A percentile compares a stretch with the other conserved stretches of the same genome.
phyloP scores from a whole-genome alignment of 2,329 filamentous ascomycete genomes.

The Neonectria magnoliae region DNA sequence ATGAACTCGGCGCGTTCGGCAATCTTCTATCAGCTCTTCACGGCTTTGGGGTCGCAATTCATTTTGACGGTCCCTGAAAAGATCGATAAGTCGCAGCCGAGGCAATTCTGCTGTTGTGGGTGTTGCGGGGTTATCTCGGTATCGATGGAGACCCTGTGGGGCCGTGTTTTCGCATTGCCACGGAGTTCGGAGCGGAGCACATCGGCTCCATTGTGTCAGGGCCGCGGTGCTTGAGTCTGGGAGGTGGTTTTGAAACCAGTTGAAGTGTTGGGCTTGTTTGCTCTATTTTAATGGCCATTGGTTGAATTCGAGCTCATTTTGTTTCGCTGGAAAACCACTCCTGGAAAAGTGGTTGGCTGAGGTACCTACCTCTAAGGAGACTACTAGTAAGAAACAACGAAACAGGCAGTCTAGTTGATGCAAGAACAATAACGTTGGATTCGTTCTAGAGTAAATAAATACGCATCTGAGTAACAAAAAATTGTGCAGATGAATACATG shows the following conservation, averaged over 20 bases:
- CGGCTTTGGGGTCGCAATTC: not conserved
- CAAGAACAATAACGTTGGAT: not conserved
- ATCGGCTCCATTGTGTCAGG: not conserved
- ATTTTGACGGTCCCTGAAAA: not conserved
- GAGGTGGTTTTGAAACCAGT: not conserved
- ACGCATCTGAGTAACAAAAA: too few species aligned
- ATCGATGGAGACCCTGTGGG: constrained; percentile 7
- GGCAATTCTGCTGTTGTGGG: not conserved
- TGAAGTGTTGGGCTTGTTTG: not conserved
- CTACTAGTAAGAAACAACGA: too few species aligned
- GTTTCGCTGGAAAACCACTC: too few species aligned
- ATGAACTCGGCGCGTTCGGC: not conserved
- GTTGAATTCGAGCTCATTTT: not conserved
- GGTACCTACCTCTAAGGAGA: too few species aligned
- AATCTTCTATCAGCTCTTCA: not conserved
- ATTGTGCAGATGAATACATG: too few species aligned
- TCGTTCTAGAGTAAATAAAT: too few species aligned
- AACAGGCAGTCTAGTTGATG: too few species aligned
- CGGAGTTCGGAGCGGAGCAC: not conserved
- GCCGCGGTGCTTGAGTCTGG: not conserved
- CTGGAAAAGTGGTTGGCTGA: too few species aligned
- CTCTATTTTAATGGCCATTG: not conserved
- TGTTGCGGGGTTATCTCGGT: constrained; percentile 19
- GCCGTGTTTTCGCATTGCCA: not conserved
- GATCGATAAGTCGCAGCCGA: not conserved